Percentiles rank a stretch among this genome's conserved stretches.
These are phyloP conservation scores for Blumeriella jaapii DNA, from an alignment of 2,329 filamentous ascomycete species.

Conservation along the genomic window DNA sequence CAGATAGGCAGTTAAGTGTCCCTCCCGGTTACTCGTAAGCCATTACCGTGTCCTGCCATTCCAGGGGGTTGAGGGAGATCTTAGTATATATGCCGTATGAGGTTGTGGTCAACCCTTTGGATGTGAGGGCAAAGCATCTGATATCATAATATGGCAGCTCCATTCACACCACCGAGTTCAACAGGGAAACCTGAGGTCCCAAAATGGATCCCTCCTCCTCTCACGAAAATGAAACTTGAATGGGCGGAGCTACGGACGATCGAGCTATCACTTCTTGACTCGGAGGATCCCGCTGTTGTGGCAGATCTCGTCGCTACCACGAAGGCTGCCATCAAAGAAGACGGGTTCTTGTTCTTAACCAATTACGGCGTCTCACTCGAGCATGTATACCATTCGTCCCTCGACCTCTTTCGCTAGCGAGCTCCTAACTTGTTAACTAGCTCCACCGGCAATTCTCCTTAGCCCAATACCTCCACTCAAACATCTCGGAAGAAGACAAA, in stretches of 20 bases:
- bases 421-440: constrained; percentile 2
- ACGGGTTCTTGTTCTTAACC: constrained; percentile 36
- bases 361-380: constrained; percentile 40
- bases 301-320: constrained; percentile 33
- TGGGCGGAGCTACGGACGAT: constrained; percentile 34
- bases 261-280: constrained; percentile 34
- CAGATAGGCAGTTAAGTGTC: too few relatives aligned
- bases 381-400: constrained; percentile 25
- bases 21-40: too few relatives aligned
- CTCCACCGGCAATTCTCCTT: constrained; percentile 37
- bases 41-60: too few relatives aligned
- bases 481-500: constrained; percentile 39
- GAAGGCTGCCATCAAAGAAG: constrained; percentile 33
- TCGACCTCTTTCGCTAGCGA: background rate
- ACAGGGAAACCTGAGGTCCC: constrained; percentile 34
- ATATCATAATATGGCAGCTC: constrained; percentile 21
- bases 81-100: too few relatives aligned
- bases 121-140: background rate
- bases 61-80: too few relatives aligned
- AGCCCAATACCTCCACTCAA: constrained; percentile 38
- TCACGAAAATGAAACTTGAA: constrained; percentile 34
- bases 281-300: constrained; percentile 32
- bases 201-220: constrained; percentile 33
- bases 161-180: constrained; percentile 31
- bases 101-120: too few relatives aligned